A percentile compares a stretch with the other conserved stretches of the same genome.
Evolutionary conservation across 345 rosid genomes (phyloP).

Genomic region (Sonneratia caseolaris): DNA sequence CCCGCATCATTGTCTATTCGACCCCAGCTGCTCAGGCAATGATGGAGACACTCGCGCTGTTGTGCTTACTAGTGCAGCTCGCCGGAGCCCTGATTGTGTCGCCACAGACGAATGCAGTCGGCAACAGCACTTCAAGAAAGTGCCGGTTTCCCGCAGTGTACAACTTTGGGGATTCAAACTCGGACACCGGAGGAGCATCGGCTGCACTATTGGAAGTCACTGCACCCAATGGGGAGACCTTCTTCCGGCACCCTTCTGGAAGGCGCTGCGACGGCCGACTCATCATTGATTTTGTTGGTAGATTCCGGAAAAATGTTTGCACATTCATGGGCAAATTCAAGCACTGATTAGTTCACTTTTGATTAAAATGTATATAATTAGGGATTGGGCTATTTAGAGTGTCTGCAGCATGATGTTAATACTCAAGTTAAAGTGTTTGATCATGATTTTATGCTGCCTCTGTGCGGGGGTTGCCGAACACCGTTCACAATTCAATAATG

Average conservation of each 20-base stretch:
- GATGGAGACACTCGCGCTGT: background rate
- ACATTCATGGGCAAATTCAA: too few relatives aligned
- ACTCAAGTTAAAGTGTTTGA: background rate
- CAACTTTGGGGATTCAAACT: slow-evolving; percentile 80
- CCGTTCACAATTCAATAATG: background rate
- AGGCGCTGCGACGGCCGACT: slow-evolving; percentile 64
- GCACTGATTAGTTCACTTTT: too few relatives aligned
- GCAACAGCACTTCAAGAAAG: background rate
- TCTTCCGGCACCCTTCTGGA: slow-evolving; percentile 60
- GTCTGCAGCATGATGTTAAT: background rate
- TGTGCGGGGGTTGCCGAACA: background rate
- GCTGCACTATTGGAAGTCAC: slow-evolving; percentile 39
- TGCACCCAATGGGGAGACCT: slow-evolving; percentile 62
- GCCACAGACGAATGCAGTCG: slow-evolving; percentile 3
- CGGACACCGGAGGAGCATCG: slow-evolving; percentile 58
- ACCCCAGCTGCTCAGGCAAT: background rate
- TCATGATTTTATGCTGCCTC: background rate
- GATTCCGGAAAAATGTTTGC: too few relatives aligned
- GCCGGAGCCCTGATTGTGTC: background rate
- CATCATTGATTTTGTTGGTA: slow-evolving; percentile 53
- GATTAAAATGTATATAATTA: too few relatives aligned
- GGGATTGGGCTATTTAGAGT: background rate
- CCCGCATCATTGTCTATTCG: background rate
- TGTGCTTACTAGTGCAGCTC: background rate
- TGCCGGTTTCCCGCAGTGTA: slow-evolving; percentile 44